A percentile compares a stretch with the other conserved stretches of the same genome.
Evolutionary conservation across 495 filamentous ascomycete species (phyloP).

Genomic region (Pseudomonodictys pantanalensis): DNA sequence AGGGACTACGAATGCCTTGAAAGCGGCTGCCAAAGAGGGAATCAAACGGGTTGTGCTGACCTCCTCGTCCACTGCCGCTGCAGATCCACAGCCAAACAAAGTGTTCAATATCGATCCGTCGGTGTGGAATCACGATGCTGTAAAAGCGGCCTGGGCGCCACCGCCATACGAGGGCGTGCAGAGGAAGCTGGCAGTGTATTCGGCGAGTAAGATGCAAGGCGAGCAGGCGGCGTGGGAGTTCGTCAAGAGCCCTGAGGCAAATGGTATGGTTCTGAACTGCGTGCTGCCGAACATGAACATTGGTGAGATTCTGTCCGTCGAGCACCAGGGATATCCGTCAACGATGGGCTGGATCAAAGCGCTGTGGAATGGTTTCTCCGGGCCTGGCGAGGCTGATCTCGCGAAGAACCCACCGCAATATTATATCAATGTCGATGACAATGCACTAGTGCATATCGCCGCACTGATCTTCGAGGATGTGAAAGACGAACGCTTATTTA

Average conservation of each 20-base stretch:
- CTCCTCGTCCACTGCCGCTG: conserved; percentile 16
- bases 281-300: conserved; percentile 49
- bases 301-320: conserved; percentile 17
- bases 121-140: conserved; percentile 10
- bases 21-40: conserved; percentile 6
- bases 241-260: conserved; percentile 46
- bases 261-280: conserved; percentile 49
- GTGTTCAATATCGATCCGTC: conserved; percentile 2
- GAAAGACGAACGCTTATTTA: conserved; percentile 18
- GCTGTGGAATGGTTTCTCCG: conserved; percentile 1
- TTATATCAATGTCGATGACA: conserved; percentile 23
- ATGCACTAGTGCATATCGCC: conserved; percentile 22
- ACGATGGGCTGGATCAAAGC: conserved; percentile 3
- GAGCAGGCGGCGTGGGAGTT: conserved; percentile 56
- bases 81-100: conserved; percentile 9
- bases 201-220: conserved; percentile 53
- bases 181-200: conserved; percentile 43
- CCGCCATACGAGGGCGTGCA: conserved; percentile 20
- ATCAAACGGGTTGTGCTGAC: conserved; percentile 22
- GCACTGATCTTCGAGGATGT: conserved; percentile 15
- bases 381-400: not conserved
- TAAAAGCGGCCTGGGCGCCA: conserved; percentile 16
- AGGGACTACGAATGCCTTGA: conserved; percentile 9
- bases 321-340: conserved; percentile 14
- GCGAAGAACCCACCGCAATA: conserved; percentile 1